phyloP scores from a whole-genome alignment of 371 early-diverging fungal genomes.

The Syncephalastrum sp. region DNA sequence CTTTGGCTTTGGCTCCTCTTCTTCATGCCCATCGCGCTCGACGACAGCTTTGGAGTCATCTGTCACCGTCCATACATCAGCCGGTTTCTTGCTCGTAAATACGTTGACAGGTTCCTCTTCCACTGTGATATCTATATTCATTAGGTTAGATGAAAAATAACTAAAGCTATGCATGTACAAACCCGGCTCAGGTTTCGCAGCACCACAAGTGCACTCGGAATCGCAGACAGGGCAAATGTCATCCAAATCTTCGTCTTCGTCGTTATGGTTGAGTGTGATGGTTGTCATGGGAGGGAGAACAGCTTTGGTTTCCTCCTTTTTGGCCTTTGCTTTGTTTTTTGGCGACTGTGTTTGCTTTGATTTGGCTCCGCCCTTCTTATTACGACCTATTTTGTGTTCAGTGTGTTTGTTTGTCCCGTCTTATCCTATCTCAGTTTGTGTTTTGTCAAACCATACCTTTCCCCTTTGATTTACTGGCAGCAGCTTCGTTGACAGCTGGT shows the following conservation, averaged over 20 bases:
- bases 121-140: too few species aligned
- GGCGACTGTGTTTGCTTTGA: neutral
- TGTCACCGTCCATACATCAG: constrained; percentile 16
- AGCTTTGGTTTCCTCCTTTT: neutral
- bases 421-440: neutral
- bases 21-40: constrained; percentile 14
- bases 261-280: neutral
- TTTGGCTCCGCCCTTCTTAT: constrained; percentile 5
- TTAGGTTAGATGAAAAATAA: neutral
- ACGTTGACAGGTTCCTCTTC: too few species aligned
- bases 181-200: constrained; percentile 7
- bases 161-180: neutral
- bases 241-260: constrained; percentile 44
- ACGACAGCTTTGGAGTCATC: constrained; percentile 15
- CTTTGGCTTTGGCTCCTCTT: constrained; percentile 8
- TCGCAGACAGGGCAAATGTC: constrained; percentile 66
- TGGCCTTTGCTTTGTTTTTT: constrained; percentile 3
- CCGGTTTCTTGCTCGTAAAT: constrained; percentile 1
- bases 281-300: neutral
- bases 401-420: constrained; percentile 5
- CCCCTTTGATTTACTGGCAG: constrained; percentile 4
- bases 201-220: constrained; percentile 59
- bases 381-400: constrained; percentile 5
- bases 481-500: neutral
- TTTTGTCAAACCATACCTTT: constrained; percentile 3